Conservation (phyloP, 495 filamentous ascomycete species). For the Penicillium psychrofluorescens region DNA sequence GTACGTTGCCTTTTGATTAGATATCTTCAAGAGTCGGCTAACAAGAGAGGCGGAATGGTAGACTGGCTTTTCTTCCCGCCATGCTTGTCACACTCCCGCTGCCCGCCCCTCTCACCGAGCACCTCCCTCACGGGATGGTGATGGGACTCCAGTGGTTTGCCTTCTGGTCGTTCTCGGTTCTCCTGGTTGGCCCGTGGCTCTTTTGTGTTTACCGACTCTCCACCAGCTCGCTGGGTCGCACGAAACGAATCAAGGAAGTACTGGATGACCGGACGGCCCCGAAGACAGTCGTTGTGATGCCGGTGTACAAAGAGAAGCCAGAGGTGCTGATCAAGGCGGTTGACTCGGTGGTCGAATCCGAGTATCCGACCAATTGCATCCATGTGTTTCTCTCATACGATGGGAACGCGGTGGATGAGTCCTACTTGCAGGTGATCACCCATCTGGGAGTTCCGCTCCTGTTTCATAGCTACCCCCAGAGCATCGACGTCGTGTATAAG, state of each 20-base stretch:
- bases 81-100: conserved; percentile 93
- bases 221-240: conserved; percentile 75
- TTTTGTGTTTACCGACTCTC: conserved; percentile 88
- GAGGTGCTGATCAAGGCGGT: conserved; percentile 81
- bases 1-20: conserved; percentile 35
- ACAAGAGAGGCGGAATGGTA: conserved; percentile 21
- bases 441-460: conserved; percentile 79
- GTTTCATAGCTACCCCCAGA: conserved; percentile 72
- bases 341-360: conserved; percentile 88
- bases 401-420: conserved; percentile 78
- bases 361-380: conserved; percentile 88
- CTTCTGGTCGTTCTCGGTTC: conserved; percentile 85
- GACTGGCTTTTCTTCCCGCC: conserved; percentile 80
- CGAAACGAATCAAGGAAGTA: conserved; percentile 72
- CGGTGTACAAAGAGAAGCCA: conserved; percentile 90
- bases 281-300: conserved; percentile 96
- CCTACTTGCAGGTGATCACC: conserved; percentile 83
- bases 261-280: conserved; percentile 81
- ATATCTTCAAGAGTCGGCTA: neutral
- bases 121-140: conserved; percentile 64
- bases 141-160: conserved; percentile 85
- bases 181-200: conserved; percentile 84
- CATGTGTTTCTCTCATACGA: conserved; percentile 98
- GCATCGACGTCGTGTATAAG: conserved; percentile 84
- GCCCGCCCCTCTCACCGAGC: conserved; percentile 57